Conservation (phyloP, 129 eudicot species). For the Arctium lappa region DNA sequence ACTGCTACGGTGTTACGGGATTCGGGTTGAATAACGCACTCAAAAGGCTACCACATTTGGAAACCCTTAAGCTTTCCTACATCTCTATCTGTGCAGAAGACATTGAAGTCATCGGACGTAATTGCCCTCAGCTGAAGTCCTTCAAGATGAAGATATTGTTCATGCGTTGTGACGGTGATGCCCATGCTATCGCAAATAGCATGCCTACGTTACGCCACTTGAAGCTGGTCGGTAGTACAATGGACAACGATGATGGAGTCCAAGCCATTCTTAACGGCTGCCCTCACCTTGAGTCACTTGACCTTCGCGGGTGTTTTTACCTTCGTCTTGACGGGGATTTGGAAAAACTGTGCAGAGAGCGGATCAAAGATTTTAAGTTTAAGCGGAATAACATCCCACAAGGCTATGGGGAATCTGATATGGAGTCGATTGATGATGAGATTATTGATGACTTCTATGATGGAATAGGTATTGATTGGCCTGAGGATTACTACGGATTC, state of each 20-base stretch:
- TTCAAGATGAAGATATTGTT: background rate
- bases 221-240: background rate
- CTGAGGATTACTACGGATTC: too few species aligned
- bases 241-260: background rate
- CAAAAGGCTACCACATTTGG: conserved; percentile 30
- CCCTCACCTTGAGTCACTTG: background rate
- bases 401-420: too few species aligned
- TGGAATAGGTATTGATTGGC: too few species aligned
- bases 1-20: conserved; percentile 11
- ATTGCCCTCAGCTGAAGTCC: background rate
- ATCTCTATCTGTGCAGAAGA: background rate
- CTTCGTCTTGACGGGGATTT: background rate
- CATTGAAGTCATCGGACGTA: background rate
- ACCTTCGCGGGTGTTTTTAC: background rate
- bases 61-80: conserved; percentile 35
- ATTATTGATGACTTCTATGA: too few species aligned
- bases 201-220: background rate
- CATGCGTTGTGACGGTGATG: background rate
- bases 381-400: too few species aligned
- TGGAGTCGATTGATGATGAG: too few species aligned
- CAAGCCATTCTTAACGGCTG: background rate
- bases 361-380: background rate
- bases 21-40: conserved; percentile 25
- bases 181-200: background rate
- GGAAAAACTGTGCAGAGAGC: background rate